Evolutionary conservation across 2,329 filamentous ascomycete genomes (phyloP).

Genomic region (Colletotrichum tanaceti): DNA sequence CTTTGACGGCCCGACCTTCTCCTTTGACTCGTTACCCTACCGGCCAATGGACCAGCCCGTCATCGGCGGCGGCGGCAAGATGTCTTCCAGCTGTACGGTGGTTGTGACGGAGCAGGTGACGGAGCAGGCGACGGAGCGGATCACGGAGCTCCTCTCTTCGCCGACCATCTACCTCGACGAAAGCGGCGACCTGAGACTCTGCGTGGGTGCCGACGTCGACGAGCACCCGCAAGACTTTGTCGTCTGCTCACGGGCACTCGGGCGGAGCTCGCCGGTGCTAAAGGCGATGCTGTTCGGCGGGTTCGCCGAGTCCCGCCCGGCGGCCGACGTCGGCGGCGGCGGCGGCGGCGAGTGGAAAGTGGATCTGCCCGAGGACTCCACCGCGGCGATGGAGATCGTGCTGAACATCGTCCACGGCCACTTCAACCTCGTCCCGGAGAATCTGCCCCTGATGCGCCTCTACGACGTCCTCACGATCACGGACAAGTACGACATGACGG

Average conservation of each 20-base stretch:
- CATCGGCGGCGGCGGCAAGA: neutral
- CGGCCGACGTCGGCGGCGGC: constrained; percentile 1
- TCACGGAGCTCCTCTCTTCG: constrained; percentile 17
- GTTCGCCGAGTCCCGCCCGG: constrained; percentile 43
- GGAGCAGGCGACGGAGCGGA: no score
- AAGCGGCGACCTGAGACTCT: constrained; percentile 27
- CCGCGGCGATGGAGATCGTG: constrained; percentile 46
- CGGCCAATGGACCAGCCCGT: neutral
- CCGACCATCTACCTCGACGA: constrained; percentile 33
- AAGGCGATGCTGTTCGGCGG: constrained; percentile 45
- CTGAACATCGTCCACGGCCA: constrained; percentile 48
- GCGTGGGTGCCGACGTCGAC: constrained; percentile 26
- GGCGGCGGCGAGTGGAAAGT: constrained; percentile 42
- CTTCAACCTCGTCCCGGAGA: constrained; percentile 43
- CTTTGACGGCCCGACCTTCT: constrained; percentile 12
- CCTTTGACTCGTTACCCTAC: constrained; percentile 2
- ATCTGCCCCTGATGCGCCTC: constrained; percentile 30
- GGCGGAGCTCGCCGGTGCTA: constrained; percentile 44
- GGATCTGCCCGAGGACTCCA: constrained; percentile 48
- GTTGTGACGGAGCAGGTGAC: constrained; percentile 22
- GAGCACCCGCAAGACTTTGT: constrained; percentile 39
- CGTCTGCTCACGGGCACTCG: constrained; percentile 44
- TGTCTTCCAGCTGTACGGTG: constrained; percentile 25
- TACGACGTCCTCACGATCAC: constrained; percentile 44
- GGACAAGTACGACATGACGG: constrained; percentile 46